A percentile compares a stretch with the other conserved stretches of the same genome.
phyloP scores from a whole-genome alignment of 129 eudicot species.

The Chrysanthemum lavandulifolium region DNA sequence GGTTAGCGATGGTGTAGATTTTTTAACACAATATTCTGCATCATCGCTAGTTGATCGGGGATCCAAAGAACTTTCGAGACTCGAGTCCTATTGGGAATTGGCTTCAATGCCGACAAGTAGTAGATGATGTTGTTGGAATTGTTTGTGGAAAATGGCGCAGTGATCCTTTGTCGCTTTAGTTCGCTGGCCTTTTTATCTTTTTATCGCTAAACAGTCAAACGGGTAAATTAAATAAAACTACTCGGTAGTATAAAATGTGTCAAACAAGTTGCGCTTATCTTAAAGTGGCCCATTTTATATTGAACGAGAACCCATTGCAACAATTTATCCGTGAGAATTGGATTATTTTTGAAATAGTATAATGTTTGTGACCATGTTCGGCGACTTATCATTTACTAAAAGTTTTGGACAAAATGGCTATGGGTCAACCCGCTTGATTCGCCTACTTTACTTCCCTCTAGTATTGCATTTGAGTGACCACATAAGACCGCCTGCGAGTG shows the following conservation, averaged over 20 bases:
- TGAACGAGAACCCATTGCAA: background rate
- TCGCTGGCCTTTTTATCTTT: background rate
- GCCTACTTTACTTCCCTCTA: no score
- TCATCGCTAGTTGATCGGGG: slow-evolving; percentile 43
- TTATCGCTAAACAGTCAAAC: background rate
- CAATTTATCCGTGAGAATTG: background rate
- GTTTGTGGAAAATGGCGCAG: slow-evolving; percentile 98
- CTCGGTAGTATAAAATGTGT: background rate
- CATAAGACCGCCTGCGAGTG: no score
- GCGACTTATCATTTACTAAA: background rate
- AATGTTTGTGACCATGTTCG: background rate
- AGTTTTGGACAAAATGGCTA: background rate
- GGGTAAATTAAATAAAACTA: background rate
- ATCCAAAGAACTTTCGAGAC: slow-evolving; percentile 41
- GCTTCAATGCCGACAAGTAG: slow-evolving; percentile 73
- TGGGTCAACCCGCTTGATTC: background rate
- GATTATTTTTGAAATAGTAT: background rate
- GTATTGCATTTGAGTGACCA: no score
- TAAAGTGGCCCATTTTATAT: background rate
- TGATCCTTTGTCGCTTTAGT: slow-evolving; percentile 17
- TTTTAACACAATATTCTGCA: slow-evolving; percentile 11
- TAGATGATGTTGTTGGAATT: slow-evolving; percentile 52
- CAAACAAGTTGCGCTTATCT: background rate
- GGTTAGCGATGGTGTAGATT: slow-evolving; percentile 15
- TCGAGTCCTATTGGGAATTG: slow-evolving; percentile 72